Evolutionary conservation across 2,329 filamentous ascomycete species (phyloP).

Genomic region (Curvularia spicifera): DNA sequence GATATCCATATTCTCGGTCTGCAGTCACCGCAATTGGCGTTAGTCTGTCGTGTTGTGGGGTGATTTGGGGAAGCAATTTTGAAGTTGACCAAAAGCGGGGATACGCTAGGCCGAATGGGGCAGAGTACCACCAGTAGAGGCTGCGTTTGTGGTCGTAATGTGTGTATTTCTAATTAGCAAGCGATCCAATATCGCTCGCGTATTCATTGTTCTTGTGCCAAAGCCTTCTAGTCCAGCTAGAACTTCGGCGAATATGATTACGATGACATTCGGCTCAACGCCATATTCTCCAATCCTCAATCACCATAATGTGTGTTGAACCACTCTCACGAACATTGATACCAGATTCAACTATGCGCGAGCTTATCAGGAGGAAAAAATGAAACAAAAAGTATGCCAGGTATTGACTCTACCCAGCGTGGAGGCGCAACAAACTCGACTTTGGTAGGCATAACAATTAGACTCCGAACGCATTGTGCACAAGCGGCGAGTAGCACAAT

Average conservation of each 20-base stretch:
- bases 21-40: not conserved
- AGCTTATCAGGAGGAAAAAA: not conserved
- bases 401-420: not conserved
- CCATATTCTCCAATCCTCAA: not conserved
- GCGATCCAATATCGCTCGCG: not conserved
- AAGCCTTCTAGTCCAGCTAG: not conserved
- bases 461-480: not conserved
- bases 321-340: not conserved
- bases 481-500: not conserved
- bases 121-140: not conserved
- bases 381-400: not conserved
- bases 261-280: not conserved
- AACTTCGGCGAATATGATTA: not conserved
- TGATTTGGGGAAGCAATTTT: conserved; percentile 6
- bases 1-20: conserved; percentile 42
- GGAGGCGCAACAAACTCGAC: not conserved
- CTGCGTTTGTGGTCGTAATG: not conserved
- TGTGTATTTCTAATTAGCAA: not conserved
- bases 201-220: not conserved
- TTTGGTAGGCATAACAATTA: not conserved
- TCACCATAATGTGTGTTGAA: not conserved
- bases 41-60: conserved; percentile 3
- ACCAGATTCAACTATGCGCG: not conserved
- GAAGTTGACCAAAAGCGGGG: conserved; percentile 7
- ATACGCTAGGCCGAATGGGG: conserved; percentile 5